Conservation (phyloP, 2,329 filamentous ascomycete genomes). For the Colletotrichum tamarilloi region DNA sequence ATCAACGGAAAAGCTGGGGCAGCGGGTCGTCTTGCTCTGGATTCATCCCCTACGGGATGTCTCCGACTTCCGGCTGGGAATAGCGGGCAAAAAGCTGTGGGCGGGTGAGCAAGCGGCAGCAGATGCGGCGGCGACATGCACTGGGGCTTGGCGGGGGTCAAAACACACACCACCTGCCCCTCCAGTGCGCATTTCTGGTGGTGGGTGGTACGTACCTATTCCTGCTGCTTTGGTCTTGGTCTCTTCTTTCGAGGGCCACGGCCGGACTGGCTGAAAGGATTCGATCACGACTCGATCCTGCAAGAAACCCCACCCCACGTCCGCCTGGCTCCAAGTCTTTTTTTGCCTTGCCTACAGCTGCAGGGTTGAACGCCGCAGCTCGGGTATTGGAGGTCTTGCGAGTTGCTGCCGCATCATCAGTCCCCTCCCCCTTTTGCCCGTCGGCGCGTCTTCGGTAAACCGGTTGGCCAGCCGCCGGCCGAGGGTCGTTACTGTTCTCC, state of each 20-base stretch:
- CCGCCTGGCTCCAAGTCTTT: constrained; percentile 3
- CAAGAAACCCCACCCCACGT: constrained; percentile 25
- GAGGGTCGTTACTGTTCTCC: neutral
- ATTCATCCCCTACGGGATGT: constrained; percentile 10
- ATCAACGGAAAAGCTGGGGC: constrained; percentile 13
- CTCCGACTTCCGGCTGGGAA: constrained; percentile 17
- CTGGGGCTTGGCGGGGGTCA: constrained; percentile 32
- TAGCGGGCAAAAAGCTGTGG: constrained; percentile 4
- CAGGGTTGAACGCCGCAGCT: constrained; percentile 27
- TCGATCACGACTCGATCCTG: constrained; percentile 25
- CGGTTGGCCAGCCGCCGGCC: constrained; percentile 23
- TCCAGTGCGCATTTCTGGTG: constrained; percentile 22
- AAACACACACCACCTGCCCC: constrained; percentile 29
- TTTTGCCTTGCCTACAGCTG: constrained; percentile 13
- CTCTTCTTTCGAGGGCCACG: neutral
- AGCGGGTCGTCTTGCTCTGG: constrained; percentile 4
- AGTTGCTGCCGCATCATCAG: neutral
- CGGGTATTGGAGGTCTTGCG: constrained; percentile 25
- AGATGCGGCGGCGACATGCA: constrained; percentile 18
- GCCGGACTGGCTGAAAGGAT: constrained; percentile 17
- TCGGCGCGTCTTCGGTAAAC: neutral
- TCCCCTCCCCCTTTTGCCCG: constrained; percentile 3
- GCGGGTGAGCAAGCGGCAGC: constrained; percentile 11
- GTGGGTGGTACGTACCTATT: constrained; percentile 24
- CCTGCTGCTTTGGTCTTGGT: constrained; percentile 1